Conservation (phyloP, 306 rosid genomes). For the Dryas drummondii region DNA sequence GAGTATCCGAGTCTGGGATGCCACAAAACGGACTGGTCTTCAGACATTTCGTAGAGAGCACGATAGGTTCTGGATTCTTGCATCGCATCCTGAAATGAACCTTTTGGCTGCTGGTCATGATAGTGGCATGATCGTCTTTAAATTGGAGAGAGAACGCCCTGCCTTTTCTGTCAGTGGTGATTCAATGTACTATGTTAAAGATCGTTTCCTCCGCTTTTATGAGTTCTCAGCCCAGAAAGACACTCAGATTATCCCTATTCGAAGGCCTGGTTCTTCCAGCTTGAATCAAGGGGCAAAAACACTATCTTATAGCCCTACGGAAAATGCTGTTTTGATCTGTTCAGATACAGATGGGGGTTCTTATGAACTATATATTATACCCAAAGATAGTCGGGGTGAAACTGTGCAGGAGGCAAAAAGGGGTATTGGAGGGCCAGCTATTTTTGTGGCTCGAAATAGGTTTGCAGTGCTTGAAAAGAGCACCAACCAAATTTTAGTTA, state of each 20-base stretch:
- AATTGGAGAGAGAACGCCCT: constrained; percentile 86
- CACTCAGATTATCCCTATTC: constrained; percentile 66
- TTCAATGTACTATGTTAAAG: constrained; percentile 64
- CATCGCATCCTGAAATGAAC: constrained; percentile 91
- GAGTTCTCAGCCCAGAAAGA: constrained; percentile 75
- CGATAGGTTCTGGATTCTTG: constrained; percentile 91
- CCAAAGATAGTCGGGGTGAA: constrained; percentile 84
- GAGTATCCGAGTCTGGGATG: constrained; percentile 94
- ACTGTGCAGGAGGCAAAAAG: constrained; percentile 68
- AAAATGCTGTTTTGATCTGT: constrained; percentile 73
- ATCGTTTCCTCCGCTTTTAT: constrained; percentile 72
- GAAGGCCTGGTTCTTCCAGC: constrained; percentile 71
- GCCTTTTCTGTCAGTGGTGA: constrained; percentile 78
- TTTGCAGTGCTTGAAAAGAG: constrained; percentile 83
- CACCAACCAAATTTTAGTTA: constrained; percentile 64
- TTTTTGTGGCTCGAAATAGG: constrained; percentile 82
- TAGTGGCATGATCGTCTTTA: constrained; percentile 90
- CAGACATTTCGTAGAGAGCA: constrained; percentile 93
- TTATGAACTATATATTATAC: constrained; percentile 71
- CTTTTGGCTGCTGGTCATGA: constrained; percentile 96
- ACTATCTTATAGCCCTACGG: constrained; percentile 74
- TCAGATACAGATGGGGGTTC: constrained; percentile 84
- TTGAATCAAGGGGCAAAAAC: constrained; percentile 79
- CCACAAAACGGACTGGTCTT: constrained; percentile 78
- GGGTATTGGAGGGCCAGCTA: constrained; percentile 82